Evolutionary conservation across 2,329 filamentous ascomycete genomes (phyloP).

Genomic region (Dissoconium aciculare): DNA sequence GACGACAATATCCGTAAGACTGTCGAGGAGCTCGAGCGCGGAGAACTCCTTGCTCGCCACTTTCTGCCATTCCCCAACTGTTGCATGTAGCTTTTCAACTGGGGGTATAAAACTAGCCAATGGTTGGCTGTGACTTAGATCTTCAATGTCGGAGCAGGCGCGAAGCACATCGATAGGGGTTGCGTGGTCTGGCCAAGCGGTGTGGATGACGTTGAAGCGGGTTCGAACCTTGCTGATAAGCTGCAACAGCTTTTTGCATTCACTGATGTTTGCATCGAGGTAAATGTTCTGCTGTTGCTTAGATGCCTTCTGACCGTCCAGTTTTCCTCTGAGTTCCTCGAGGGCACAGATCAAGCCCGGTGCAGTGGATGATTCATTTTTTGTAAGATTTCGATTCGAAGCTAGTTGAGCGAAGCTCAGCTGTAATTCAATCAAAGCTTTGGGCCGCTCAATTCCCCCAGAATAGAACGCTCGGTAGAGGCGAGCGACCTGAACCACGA

Average conservation of each 20-base stretch:
- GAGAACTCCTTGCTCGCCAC: slow-evolving; percentile 73
- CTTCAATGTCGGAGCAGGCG: slow-evolving; percentile 59
- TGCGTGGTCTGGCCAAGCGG: slow-evolving; percentile 56
- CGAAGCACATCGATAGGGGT: slow-evolving; percentile 64
- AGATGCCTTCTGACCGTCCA: slow-evolving; percentile 2
- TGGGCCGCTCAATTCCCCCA: slow-evolving; percentile 1
- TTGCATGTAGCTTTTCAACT: slow-evolving; percentile 71
- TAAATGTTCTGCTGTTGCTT: slow-evolving; percentile 57
- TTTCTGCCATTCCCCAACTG: slow-evolving; percentile 87
- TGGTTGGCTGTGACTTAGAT: slow-evolving; percentile 65
- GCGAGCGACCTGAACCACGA: slow-evolving; percentile 13
- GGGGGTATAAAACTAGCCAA: slow-evolving; percentile 74
- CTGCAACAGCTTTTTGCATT: slow-evolving; percentile 57
- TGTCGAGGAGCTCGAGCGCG: slow-evolving; percentile 55
- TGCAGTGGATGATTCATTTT: too few species aligned
- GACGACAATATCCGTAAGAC: slow-evolving; percentile 66
- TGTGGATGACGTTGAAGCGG: slow-evolving; percentile 56
- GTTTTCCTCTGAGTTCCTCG: neutral
- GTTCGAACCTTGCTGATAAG: slow-evolving; percentile 54
- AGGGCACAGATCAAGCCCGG: slow-evolving; percentile 3
- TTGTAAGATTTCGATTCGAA: slow-evolving; percentile 2
- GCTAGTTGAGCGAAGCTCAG: slow-evolving; percentile 4
- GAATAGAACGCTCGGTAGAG: slow-evolving; percentile 13
- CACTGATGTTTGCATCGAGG: slow-evolving; percentile 58
- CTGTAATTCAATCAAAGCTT: slow-evolving; percentile 11